These are phyloP conservation scores for Pseudonectria buxi DNA, from an alignment of 2,329 filamentous ascomycete genomes.

Conservation along the genomic window DNA sequence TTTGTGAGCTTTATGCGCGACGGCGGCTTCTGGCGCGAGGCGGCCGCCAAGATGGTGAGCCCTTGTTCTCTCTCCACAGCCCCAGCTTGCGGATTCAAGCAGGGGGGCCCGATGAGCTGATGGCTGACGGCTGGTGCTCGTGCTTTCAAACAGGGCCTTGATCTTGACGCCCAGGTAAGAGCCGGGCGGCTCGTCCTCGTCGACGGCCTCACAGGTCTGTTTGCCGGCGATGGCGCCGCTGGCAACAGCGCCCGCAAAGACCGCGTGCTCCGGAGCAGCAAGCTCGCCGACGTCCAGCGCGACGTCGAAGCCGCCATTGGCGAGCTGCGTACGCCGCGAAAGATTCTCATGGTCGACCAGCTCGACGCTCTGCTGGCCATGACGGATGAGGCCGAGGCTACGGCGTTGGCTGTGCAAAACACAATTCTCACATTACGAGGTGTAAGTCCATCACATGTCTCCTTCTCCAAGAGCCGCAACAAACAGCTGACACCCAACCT, in stretches of 20 bases:
- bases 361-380: constrained; percentile 59
- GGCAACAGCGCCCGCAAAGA: constrained; percentile 6
- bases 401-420: constrained; percentile 43
- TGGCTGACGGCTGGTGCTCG: too few relatives aligned
- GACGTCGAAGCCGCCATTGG: constrained; percentile 35
- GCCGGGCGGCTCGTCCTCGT: constrained; percentile 63
- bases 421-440: constrained; percentile 54
- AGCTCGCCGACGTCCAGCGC: constrained; percentile 30
- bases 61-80: neutral
- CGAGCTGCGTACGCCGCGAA: constrained; percentile 27
- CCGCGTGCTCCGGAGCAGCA: constrained; percentile 24
- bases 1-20: constrained; percentile 80
- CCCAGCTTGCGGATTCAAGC: too few relatives aligned
- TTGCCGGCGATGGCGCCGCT: constrained; percentile 19
- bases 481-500: constrained; percentile 2
- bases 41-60: constrained; percentile 57
- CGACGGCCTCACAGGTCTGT: constrained; percentile 63
- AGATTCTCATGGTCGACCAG: constrained; percentile 60
- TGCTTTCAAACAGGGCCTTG: constrained; percentile 56
- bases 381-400: constrained; percentile 38
- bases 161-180: constrained; percentile 54
- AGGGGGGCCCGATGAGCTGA: too few relatives aligned
- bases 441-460: constrained; percentile 38
- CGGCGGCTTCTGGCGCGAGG: constrained; percentile 69
- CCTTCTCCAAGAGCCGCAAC: neutral